A percentile compares a stretch with the other conserved stretches of the same genome.
Evolutionary conservation across 768 basidiomycete genomes (phyloP).

Genomic region (Tubosaeta sp.): DNA sequence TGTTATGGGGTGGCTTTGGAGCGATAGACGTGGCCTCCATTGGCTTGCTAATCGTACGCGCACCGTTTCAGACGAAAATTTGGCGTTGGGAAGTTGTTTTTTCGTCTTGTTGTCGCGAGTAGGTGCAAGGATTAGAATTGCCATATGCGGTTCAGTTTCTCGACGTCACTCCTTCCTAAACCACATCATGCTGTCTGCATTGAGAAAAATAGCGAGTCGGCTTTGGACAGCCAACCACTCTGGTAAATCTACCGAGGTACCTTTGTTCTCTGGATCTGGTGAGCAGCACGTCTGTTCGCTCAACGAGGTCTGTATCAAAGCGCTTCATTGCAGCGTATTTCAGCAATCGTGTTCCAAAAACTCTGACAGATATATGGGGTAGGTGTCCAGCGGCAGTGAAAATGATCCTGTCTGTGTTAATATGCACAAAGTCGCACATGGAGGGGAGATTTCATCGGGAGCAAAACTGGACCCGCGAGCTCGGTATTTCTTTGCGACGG

Average conservation of each 20-base stretch:
- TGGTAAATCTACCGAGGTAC: background rate
- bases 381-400: background rate
- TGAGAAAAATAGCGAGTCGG: slow-evolving; percentile 6
- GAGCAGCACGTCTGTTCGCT: background rate
- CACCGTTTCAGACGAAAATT: background rate
- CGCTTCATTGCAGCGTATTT: slow-evolving; percentile 22
- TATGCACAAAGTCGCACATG: slow-evolving; percentile 17
- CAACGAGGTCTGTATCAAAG: background rate
- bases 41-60: too few relatives aligned
- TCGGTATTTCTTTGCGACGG: slow-evolving; percentile 29
- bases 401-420: background rate
- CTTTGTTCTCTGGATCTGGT: slow-evolving; percentile 26
- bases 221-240: background rate
- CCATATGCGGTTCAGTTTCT: background rate
- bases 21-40: slow-evolving; percentile 16
- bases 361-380: slow-evolving; percentile 24
- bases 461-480: slow-evolving; percentile 9
- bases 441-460: slow-evolving; percentile 18
- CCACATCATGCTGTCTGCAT: slow-evolving; percentile 9
- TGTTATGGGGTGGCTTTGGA: slow-evolving; percentile 9
- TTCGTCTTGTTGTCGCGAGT: background rate
- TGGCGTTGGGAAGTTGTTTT: background rate
- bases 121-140: background rate
- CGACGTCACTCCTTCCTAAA: background rate
- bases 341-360: slow-evolving; percentile 22